Conservation (phyloP, 1,139 yeast species). For the Candida glucosophila region DNA sequence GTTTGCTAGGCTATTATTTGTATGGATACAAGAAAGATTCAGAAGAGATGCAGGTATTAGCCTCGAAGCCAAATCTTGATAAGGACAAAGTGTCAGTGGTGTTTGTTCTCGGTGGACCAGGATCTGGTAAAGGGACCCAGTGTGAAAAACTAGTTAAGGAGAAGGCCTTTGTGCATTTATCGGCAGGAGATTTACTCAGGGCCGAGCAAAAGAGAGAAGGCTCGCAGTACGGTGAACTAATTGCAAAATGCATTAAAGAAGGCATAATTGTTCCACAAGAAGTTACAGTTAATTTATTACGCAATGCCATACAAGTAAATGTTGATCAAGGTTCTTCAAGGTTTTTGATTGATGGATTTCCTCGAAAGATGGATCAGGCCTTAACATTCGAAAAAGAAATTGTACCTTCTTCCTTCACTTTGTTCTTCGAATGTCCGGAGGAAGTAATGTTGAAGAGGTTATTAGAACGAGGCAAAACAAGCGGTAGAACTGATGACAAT, state of each 20-base stretch:
- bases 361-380: constrained; percentile 98
- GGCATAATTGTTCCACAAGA: constrained; percentile 95
- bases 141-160: constrained; percentile 77
- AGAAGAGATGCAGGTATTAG: too few species aligned
- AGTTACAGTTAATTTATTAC: constrained; percentile 76
- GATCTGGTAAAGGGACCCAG: constrained; percentile 97
- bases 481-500: constrained; percentile 92
- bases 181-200: constrained; percentile 91
- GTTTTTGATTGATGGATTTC: constrained; percentile 92
- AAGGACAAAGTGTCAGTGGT: constrained; percentile 66
- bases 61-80: constrained; percentile 42
- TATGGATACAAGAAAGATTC: too few species aligned
- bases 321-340: constrained; percentile 40
- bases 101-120: constrained; percentile 86
- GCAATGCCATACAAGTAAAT: constrained; percentile 64
- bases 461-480: constrained; percentile 86
- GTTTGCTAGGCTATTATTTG: too few species aligned
- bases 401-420: constrained; percentile 67
- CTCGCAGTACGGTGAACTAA: constrained; percentile 77
- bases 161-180: constrained; percentile 75
- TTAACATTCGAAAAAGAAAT: constrained; percentile 77
- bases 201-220: constrained; percentile 84
- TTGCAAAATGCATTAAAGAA: constrained; percentile 74
- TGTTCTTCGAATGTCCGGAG: constrained; percentile 94
- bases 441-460: constrained; percentile 76